Conservation (phyloP, 352 stramenopile species). For the Pythium phragmiticola region DNA sequence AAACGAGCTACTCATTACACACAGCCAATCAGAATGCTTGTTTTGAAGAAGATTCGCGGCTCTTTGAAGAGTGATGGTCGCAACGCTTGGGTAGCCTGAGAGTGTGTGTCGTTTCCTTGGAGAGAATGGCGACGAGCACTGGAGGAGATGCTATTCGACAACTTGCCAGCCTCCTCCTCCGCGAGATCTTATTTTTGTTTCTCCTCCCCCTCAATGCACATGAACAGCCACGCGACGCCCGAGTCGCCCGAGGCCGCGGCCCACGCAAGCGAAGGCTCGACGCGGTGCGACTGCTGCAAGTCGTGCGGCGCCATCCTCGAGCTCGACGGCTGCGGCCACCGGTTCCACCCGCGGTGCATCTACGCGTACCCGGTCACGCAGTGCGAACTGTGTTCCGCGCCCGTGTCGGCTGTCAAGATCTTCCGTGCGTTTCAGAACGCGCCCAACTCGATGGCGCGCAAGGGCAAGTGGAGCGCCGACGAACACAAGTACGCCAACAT, state of each 20-base stretch:
- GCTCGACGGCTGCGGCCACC: slow-evolving; percentile 66
- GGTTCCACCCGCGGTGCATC: slow-evolving; percentile 77
- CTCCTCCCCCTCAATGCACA: slow-evolving; percentile 8
- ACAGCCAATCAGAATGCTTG: slow-evolving; percentile 24
- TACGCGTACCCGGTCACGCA: slow-evolving; percentile 63
- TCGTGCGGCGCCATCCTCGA: slow-evolving; percentile 67
- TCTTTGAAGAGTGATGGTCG: slow-evolving; percentile 33
- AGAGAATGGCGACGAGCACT: slow-evolving; percentile 6
- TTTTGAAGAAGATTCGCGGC: slow-evolving; percentile 34
- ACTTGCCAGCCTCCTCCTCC: slow-evolving; percentile 23
- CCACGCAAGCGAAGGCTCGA: slow-evolving; percentile 38
- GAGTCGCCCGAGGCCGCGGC: not conserved
- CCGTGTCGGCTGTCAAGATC: slow-evolving; percentile 42
- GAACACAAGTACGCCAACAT: slow-evolving; percentile 82
- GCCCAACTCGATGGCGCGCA: slow-evolving; percentile 50
- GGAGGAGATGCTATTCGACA: slow-evolving; percentile 29
- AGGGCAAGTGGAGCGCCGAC: slow-evolving; percentile 74
- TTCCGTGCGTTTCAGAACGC: slow-evolving; percentile 47
- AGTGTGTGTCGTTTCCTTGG: slow-evolving; percentile 2
- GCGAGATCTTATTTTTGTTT: not conserved
- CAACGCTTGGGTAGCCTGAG: slow-evolving; percentile 4
- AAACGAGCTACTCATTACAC: not conserved
- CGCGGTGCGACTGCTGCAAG: slow-evolving; percentile 70
- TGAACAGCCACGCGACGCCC: slow-evolving; percentile 20
- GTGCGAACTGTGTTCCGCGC: slow-evolving; percentile 59